Evolutionary conservation across 139 green algal genomes (phyloP), one percentile per base, ranked within the genome.

Genomic region (Gonium pectorale): DNA sequence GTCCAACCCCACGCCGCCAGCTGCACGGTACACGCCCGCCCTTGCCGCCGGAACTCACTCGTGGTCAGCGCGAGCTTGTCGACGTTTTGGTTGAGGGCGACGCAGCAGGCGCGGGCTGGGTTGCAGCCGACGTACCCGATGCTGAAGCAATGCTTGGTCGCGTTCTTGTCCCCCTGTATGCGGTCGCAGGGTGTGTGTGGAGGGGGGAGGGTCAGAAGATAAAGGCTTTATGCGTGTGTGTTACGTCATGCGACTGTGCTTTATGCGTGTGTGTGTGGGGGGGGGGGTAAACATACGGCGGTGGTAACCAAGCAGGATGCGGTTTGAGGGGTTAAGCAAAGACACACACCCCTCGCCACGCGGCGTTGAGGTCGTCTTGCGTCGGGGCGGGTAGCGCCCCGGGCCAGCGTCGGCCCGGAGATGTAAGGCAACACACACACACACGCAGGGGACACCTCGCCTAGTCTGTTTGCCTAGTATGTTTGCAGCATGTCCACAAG

Each of bases 61-160:
- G 17, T 79, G 31, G 46, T 79, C 15, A 79, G 5, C 7, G 46
- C 22, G 31, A 79, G 37, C 33, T 79, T 79, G 31, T 64, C 9
- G 13, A 79, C 46, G 49, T 43, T 9, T 2, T 79, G 31, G 0
- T 22, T 31, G 21, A 79, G 46, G 26, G 70, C 46, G 31, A 35
- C 7, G 70, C 70, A 79, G 70, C 70, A 79, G 26, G 52, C 35
- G 11, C 59, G 54, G 52, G 11, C 54, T 2, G 35, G 26, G 52
- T 37, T 9, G 72, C 72, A 80, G 72, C 72, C 72, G 22, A 67
- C 22, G 38, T 33, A 80, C 7, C 38, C 51, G 35, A 80, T 29
- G 24, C 26, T 38, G 35, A 54, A 80, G 51, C 72, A 80, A 22
- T 35, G 40, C 22, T 52, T 51, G 21, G 9, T 79, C 6, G 62